phyloP scores from a whole-genome alignment of 2,329 filamentous ascomycete species.

The Gyromitra esculenta region DNA sequence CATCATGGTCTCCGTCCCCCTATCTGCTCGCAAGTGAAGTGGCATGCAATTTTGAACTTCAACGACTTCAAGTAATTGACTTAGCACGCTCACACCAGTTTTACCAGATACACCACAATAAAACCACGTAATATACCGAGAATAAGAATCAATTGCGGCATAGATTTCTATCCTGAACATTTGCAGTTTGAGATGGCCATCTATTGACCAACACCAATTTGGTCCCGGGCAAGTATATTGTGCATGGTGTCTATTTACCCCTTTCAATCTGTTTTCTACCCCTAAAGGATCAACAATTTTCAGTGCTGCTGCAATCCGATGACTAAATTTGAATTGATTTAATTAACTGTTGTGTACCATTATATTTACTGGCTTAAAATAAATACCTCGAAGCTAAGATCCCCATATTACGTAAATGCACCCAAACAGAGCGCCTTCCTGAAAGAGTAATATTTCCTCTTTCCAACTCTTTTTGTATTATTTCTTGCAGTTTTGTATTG shows the following conservation, averaged over 20 bases:
- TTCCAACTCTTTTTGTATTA: not conserved
- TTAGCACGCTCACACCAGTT: slow-evolving; percentile 50
- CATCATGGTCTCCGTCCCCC: not conserved
- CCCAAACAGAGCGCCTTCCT: not conserved
- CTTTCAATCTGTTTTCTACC: not conserved
- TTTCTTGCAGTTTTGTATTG: not conserved
- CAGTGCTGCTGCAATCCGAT: no score
- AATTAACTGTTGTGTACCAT: no score
- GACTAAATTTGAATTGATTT: no score
- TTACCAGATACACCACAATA: slow-evolving; percentile 49
- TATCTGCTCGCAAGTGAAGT: not conserved
- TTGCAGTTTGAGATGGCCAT: slow-evolving; percentile 54
- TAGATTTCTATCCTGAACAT: slow-evolving; percentile 56
- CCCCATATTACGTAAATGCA: not conserved
- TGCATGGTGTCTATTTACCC: not conserved
- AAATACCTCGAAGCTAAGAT: not conserved
- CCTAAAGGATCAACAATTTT: not conserved
- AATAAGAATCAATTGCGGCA: slow-evolving; percentile 55
- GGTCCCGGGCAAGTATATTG: slow-evolving; percentile 26
- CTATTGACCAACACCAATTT: slow-evolving; percentile 55
- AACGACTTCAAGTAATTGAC: slow-evolving; percentile 47
- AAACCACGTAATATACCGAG: slow-evolving; percentile 55
- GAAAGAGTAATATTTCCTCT: not conserved
- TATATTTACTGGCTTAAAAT: no score
- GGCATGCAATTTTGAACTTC: not conserved